Evolutionary conservation across 2,329 filamentous ascomycete genomes (phyloP).

Genomic region (Scedosporium dehoogii): DNA sequence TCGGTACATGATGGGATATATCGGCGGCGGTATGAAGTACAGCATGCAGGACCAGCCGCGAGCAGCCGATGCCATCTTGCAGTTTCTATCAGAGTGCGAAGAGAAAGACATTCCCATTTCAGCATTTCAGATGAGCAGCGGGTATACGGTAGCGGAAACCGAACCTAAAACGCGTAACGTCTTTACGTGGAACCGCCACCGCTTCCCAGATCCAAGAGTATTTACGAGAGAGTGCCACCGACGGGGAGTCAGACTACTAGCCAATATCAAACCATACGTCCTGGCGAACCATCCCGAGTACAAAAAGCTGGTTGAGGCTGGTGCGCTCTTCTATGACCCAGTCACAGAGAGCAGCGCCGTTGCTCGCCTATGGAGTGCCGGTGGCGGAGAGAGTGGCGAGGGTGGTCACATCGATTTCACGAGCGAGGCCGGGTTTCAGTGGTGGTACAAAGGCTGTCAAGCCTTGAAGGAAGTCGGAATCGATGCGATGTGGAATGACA

Average conservation of each 20-base stretch:
- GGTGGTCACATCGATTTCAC: conserved; percentile 68
- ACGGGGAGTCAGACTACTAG: conserved; percentile 56
- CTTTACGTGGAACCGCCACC: conserved; percentile 58
- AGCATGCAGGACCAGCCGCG: conserved; percentile 38
- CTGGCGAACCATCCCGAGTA: conserved; percentile 59
- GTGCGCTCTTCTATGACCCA: conserved; percentile 55
- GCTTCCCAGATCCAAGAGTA: conserved; percentile 57
- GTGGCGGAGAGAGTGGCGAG: conserved; percentile 58
- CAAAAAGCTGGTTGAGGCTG: conserved; percentile 42
- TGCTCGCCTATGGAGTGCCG: conserved; percentile 61
- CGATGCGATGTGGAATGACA: conserved; percentile 71
- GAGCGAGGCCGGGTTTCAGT: conserved; percentile 53
- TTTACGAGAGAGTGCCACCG: conserved; percentile 54
- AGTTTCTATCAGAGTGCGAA: conserved; percentile 51
- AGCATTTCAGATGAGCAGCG: conserved; percentile 62
- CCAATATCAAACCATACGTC: conserved; percentile 67
- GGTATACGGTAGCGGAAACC: conserved; percentile 58
- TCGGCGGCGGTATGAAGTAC: conserved; percentile 54
- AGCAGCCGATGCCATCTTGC: conserved; percentile 48
- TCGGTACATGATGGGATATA: conserved; percentile 63
- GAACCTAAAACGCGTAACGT: conserved; percentile 63
- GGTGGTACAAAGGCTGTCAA: conserved; percentile 62
- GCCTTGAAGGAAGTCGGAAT: conserved; percentile 53
- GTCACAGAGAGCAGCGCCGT: conserved; percentile 40
- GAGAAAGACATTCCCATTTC: conserved; percentile 60